phyloP scores from a whole-genome alignment of 352 stramenopile genomes.

The Pythium coloratum region DNA sequence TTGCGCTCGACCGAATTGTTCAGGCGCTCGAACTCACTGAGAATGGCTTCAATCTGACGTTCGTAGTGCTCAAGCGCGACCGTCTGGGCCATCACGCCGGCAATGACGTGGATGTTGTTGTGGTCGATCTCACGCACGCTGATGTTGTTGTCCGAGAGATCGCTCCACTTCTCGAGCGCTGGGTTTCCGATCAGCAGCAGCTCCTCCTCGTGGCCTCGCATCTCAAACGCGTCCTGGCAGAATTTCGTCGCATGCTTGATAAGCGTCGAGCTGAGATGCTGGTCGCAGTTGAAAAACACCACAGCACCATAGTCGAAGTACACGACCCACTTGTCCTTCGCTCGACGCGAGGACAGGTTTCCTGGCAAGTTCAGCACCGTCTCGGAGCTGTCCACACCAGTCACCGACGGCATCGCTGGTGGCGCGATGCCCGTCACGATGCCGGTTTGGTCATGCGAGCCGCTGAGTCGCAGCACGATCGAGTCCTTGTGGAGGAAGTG shows the following conservation, averaged over 20 bases:
- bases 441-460: slow-evolving; percentile 33
- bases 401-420: slow-evolving; percentile 10
- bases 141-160: slow-evolving; percentile 84
- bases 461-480: slow-evolving; percentile 65
- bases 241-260: slow-evolving; percentile 79
- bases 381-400: slow-evolving; percentile 1
- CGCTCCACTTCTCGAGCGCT: slow-evolving; percentile 71
- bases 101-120: slow-evolving; percentile 92
- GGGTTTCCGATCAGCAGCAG: slow-evolving; percentile 73
- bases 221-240: slow-evolving; percentile 75
- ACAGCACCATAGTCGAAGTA: slow-evolving; percentile 92
- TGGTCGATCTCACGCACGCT: slow-evolving; percentile 80
- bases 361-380: slow-evolving; percentile 52
- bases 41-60: slow-evolving; percentile 93
- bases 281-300: slow-evolving; percentile 93
- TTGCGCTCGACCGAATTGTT: slow-evolving; percentile 89
- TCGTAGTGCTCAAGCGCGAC: slow-evolving; percentile 97
- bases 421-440: slow-evolving; percentile 38
- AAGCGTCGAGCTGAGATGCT: slow-evolving; percentile 67
- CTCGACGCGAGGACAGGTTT: slow-evolving; percentile 65
- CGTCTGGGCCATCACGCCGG: slow-evolving; percentile 94
- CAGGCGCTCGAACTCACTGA: slow-evolving; percentile 93
- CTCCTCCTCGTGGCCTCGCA: slow-evolving; percentile 79
- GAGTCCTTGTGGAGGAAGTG: slow-evolving; percentile 85
- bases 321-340: slow-evolving; percentile 91